Evolutionary conservation across 2,329 filamentous ascomycete species (phyloP).

Genomic region (Cordyceps fumosorosea): DNA sequence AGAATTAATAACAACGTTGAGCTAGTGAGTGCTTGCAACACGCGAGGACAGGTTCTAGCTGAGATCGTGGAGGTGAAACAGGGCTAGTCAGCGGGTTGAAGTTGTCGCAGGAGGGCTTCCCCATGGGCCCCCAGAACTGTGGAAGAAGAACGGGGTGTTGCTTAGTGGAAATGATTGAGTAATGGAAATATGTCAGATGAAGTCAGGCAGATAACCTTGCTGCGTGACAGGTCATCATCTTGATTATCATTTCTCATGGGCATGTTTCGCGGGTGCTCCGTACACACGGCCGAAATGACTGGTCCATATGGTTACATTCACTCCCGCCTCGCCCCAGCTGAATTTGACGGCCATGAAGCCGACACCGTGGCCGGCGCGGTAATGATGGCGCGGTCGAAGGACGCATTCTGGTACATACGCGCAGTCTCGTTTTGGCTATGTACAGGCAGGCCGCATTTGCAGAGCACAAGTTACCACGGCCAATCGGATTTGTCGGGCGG

Average conservation of each 20-base stretch:
- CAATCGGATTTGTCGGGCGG: background rate
- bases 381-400: background rate
- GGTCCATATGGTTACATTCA: background rate
- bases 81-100: background rate
- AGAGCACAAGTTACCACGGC: background rate
- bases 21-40: background rate
- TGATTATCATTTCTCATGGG: background rate
- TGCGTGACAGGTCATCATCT: background rate
- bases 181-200: constrained; percentile 2
- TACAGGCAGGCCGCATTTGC: background rate
- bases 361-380: background rate
- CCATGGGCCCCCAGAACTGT: background rate
- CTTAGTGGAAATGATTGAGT: constrained; percentile 7
- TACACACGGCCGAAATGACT: background rate
- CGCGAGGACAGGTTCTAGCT: background rate
- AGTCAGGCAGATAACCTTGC: background rate
- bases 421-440: too few relatives aligned
- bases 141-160: background rate
- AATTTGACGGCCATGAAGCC: background rate
- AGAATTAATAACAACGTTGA: background rate
- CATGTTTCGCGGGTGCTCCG: background rate
- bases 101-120: background rate
- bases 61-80: background rate
- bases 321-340: background rate
- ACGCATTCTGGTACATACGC: background rate